A percentile compares a stretch with the other conserved stretches of the same genome.
Evolutionary conservation across 768 basidiomycete genomes (phyloP).

Genomic region (Phallus indusiatus): DNA sequence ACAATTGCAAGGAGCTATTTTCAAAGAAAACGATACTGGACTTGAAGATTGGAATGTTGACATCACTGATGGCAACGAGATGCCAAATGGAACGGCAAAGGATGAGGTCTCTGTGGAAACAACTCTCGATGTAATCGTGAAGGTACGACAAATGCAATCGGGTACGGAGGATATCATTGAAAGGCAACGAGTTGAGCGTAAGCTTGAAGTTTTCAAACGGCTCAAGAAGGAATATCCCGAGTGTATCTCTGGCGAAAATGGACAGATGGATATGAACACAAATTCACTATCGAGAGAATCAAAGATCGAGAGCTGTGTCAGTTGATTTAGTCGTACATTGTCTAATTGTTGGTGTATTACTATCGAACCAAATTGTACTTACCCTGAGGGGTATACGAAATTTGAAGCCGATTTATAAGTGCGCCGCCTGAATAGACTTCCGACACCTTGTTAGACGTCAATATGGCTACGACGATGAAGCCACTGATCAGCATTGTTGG

Average conservation of each 20-base stretch:
- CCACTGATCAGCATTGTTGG: conserved; percentile 84
- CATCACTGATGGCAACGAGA: conserved; percentile 17
- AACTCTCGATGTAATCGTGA: conserved; percentile 42
- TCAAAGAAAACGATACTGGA: conserved; percentile 16
- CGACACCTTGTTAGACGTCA: neutral
- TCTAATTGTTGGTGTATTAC: too few relatives aligned
- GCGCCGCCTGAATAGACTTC: too few relatives aligned
- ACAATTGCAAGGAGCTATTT: conserved; percentile 29
- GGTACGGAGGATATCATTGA: conserved; percentile 40
- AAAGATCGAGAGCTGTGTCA: neutral
- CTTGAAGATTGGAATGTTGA: conserved; percentile 34
- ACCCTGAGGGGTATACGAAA: too few relatives aligned
- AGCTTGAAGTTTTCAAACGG: conserved; percentile 64
- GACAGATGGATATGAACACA: neutral
- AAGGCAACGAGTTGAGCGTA: conserved; percentile 61
- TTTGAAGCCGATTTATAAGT: too few relatives aligned
- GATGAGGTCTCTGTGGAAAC: conserved; percentile 32
- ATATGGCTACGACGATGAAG: conserved; percentile 22
- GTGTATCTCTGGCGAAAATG: neutral
- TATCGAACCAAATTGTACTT: too few relatives aligned
- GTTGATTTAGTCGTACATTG: neutral
- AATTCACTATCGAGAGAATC: neutral
- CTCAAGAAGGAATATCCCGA: neutral
- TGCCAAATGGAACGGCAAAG: conserved; percentile 9
- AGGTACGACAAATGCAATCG: conserved; percentile 39